phyloP scores from a whole-genome alignment of 306 rosid genomes.

The Sicyos baderoa region DNA sequence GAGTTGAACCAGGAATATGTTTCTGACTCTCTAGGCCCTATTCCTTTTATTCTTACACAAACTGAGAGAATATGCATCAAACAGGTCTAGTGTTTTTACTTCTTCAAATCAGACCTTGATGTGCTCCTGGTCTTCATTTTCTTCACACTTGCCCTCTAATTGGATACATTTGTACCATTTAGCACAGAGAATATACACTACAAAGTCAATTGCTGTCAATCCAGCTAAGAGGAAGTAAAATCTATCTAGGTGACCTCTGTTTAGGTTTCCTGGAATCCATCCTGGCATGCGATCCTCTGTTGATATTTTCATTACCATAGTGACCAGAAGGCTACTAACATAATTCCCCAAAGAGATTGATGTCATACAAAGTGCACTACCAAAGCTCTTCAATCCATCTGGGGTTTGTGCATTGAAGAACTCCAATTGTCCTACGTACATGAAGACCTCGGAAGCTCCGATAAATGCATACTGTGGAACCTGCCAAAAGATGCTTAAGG shows the following conservation, averaged over 20 bases:
- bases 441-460: constrained; percentile 97
- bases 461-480: constrained; percentile 84
- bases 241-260: constrained; percentile 84
- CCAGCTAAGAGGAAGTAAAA: constrained; percentile 91
- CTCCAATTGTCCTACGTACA: constrained; percentile 96
- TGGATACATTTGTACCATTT: constrained; percentile 88
- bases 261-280: constrained; percentile 98
- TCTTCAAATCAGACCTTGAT: constrained; percentile 33
- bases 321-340: constrained; percentile 81
- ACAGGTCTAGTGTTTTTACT: constrained; percentile 19
- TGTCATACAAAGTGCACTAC: constrained; percentile 96
- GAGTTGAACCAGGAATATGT: constrained; percentile 12
- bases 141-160: constrained; percentile 48
- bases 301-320: constrained; percentile 89
- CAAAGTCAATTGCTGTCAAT: constrained; percentile 67
- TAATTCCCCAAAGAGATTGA: constrained; percentile 95
- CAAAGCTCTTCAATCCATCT: constrained; percentile 90
- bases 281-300: constrained; percentile 88
- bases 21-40: constrained; percentile 22
- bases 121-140: constrained; percentile 32
- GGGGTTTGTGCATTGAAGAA: constrained; percentile 98
- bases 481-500: constrained; percentile 94
- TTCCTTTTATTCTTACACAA: constrained; percentile 47
- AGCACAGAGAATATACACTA: constrained; percentile 63
- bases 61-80: constrained; percentile 29